Conservation (phyloP, 164 flowering plant genomes). For the Houttuynia cordata region DNA sequence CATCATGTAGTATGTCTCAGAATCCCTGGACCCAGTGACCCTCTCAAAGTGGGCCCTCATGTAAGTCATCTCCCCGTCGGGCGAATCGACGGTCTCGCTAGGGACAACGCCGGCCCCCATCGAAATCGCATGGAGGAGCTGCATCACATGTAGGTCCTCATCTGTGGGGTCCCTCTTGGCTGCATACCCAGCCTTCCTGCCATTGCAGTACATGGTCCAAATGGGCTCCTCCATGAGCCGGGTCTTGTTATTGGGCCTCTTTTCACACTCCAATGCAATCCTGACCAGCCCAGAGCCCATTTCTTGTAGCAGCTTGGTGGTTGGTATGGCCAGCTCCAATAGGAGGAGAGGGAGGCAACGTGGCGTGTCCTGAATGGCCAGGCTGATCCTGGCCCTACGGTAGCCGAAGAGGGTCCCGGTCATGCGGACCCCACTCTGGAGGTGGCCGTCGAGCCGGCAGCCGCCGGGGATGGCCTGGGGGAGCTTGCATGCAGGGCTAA, state of each 20-base stretch:
- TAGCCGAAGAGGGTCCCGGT: slow-evolving; percentile 73
- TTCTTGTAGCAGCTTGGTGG: slow-evolving; percentile 51
- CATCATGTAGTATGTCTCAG: slow-evolving; percentile 72
- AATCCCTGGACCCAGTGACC: slow-evolving; percentile 55
- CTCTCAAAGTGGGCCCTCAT: slow-evolving; percentile 62
- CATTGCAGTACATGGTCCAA: slow-evolving; percentile 75
- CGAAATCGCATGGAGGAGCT: slow-evolving; percentile 45
- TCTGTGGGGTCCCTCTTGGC: slow-evolving; percentile 49
- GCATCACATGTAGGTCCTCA: slow-evolving; percentile 61
- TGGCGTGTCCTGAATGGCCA: slow-evolving; percentile 59
- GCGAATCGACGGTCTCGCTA: slow-evolving; percentile 7
- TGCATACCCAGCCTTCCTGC: slow-evolving; percentile 57
- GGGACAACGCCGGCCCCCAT: slow-evolving; percentile 76
- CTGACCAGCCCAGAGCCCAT: slow-evolving; percentile 64
- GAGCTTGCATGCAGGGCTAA: slow-evolving; percentile 35
- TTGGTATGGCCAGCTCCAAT: slow-evolving; percentile 63
- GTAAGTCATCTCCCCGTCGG: slow-evolving; percentile 51
- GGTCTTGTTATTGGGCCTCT: slow-evolving; percentile 18
- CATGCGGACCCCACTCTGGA: slow-evolving; percentile 35
- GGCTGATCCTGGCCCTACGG: slow-evolving; percentile 43
- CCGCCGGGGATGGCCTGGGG: slow-evolving; percentile 29
- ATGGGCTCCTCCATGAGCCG: slow-evolving; percentile 59
- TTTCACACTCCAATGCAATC: slow-evolving; percentile 73
- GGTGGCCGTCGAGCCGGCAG: slow-evolving; percentile 15
- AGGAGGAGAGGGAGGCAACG: slow-evolving; percentile 46